Conservation (phyloP, 1,284 basidiomycete species). For the Marasmius tenuissimus region DNA sequence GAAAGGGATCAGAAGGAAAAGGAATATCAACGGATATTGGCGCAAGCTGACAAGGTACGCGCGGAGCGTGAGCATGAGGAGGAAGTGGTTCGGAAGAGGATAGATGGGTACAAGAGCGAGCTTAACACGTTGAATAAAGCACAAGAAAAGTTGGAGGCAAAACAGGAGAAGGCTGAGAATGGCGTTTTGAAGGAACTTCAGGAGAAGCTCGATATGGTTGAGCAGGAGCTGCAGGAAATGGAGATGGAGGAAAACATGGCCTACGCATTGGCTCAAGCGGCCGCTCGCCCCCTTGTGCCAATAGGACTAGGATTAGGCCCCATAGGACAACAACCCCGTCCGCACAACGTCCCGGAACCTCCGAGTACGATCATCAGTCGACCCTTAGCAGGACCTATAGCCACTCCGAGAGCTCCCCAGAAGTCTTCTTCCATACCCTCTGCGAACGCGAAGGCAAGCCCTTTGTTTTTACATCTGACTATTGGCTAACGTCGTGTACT, state of each 20-base stretch:
- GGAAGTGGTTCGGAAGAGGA: conserved; percentile 54
- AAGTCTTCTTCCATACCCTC: conserved; percentile 13
- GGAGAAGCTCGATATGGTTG: conserved; percentile 48
- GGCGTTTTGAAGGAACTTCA: conserved; percentile 53
- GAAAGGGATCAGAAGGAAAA: conserved; percentile 45
- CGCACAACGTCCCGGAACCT: neutral
- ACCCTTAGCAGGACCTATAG: conserved; percentile 21
- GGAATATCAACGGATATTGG: conserved; percentile 44
- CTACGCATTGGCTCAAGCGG: conserved; percentile 14
- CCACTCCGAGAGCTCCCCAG: conserved; percentile 30
- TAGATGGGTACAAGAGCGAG: conserved; percentile 54
- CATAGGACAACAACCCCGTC: conserved; percentile 15
- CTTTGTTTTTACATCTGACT: neutral
- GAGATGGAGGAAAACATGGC: conserved; percentile 27
- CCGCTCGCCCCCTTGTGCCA: conserved; percentile 20
- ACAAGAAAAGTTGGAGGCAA: conserved; percentile 51
- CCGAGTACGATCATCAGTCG: conserved; percentile 25
- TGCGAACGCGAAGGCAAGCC: neutral
- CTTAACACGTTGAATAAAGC: conserved; percentile 44
- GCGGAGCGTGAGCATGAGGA: conserved; percentile 50
- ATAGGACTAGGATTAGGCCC: conserved; percentile 8
- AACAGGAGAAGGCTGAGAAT: conserved; percentile 54
- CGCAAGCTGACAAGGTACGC: conserved; percentile 42
- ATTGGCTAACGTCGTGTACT: neutral
- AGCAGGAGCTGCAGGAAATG: conserved; percentile 48